Evolutionary conservation across 371 early-diverging fungal genomes (phyloP), one percentile per base, ranked within the genome.

Genomic region (Syncephalastrum sp.): DNA sequence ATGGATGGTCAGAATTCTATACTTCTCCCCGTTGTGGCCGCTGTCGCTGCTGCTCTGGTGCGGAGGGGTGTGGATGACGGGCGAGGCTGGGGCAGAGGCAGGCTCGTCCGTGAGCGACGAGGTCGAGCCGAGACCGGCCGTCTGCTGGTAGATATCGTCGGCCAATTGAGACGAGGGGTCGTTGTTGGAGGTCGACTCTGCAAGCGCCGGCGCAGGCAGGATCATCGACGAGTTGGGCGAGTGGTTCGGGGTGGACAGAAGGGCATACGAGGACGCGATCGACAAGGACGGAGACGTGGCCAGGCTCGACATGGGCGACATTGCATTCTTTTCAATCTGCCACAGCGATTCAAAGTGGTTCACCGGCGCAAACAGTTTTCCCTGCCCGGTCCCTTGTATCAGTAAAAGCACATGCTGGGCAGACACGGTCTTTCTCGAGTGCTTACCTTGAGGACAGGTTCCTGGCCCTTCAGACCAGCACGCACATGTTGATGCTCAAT

Each of bases 191-290:
- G 60, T 57, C 27, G 74, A 61, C 42, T 70, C 72, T 16, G 69
- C 60, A 38, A 71, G 65, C 21, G 70, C 76, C 43, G 76, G 73
- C 43, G 72, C 67, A 5, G 72, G 77, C 50, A 72, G 58, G 45
- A 69, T 71, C 69, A 77, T 64, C 50, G 70, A 72, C 14, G 78
- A 63, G 67, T 77, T 65, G 55, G 83, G 82, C 23, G 81, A 73
- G 38, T 77, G 81, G 25, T 67, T 74, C 6, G 74, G 70, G 19
- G 72, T 68, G 14, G 72, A 75, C 59, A 81, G 69, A 49, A 75
- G 66, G n/a, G 79, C 82, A 69, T 75, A 82, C 1, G 82, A 80
- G 24, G 83, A 76, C 10, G 80, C 79, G 51, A 72, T 69, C 7
- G 82, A 82, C 41, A 82, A 64, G 19, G 75, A 72, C 2, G 82